Conservation (phyloP, 805 yeast species). For the Saccharomyces jurei region DNA sequence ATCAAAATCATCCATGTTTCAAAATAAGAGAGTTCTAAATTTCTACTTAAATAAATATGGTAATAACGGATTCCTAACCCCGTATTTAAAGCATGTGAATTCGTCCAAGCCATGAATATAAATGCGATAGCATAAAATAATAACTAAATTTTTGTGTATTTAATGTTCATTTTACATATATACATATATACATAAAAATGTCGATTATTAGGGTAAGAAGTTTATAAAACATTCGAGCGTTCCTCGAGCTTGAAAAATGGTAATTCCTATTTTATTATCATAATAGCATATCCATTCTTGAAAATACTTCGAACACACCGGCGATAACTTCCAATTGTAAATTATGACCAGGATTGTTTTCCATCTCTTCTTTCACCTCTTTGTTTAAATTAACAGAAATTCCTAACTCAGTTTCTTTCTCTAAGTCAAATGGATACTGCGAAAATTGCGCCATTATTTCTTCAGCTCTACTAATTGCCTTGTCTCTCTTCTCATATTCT, state of each 20-base stretch:
- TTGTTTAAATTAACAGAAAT: slow-evolving; percentile 59
- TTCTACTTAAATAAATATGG: slow-evolving; percentile 18
- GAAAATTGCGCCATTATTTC: slow-evolving; percentile 76
- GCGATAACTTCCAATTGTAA: slow-evolving; percentile 82
- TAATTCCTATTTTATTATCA: slow-evolving; percentile 24
- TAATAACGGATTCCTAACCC: slow-evolving; percentile 10
- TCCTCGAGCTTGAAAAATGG: background rate
- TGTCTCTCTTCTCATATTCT: slow-evolving; percentile 82
- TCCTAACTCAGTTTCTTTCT: slow-evolving; percentile 53
- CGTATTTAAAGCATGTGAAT: background rate
- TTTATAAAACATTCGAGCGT: background rate
- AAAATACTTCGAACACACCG: slow-evolving; percentile 82
- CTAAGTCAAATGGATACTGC: slow-evolving; percentile 69
- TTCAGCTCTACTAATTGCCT: slow-evolving; percentile 90
- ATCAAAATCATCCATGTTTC: slow-evolving; percentile 10
- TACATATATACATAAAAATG: background rate
- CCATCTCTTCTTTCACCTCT: slow-evolving; percentile 39
- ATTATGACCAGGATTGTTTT: slow-evolving; percentile 36
- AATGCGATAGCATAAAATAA: background rate
- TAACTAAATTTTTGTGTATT: background rate
- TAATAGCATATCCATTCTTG: slow-evolving; percentile 85
- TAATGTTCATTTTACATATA: background rate
- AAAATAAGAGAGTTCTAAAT: slow-evolving; percentile 7
- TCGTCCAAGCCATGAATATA: background rate
- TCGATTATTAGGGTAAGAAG: background rate